These are phyloP conservation scores for Schizosaccharomyces osmophilus DNA, from an alignment of 805 yeast species.

Conservation along the genomic window DNA sequence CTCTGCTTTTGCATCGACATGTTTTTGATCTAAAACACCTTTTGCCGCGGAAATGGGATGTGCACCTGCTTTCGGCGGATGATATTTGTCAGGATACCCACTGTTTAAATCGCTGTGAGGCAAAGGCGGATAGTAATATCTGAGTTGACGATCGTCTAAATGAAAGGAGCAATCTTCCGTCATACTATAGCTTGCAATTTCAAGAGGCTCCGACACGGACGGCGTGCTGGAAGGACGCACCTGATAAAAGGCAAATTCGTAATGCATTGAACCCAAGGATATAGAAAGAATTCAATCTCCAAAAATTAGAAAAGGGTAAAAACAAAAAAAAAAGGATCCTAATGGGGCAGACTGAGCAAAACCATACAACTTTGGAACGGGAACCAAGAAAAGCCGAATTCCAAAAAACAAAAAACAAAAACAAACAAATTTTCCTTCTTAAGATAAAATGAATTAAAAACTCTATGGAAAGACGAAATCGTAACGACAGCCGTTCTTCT, in stretches of 20 bases:
- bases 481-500: too few species aligned
- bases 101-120: neutral
- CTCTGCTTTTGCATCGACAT: constrained; percentile 28
- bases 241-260: neutral
- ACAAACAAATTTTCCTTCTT: too few species aligned
- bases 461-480: too few species aligned
- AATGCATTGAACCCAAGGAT: neutral
- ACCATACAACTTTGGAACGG: too few species aligned
- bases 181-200: constrained; percentile 42
- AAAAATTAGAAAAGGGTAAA: neutral
- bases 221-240: constrained; percentile 11
- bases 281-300: neutral
- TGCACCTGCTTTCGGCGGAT: constrained; percentile 24
- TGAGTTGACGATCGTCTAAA: constrained; percentile 27
- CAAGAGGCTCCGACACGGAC: constrained; percentile 66
- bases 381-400: too few species aligned
- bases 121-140: constrained; percentile 34
- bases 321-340: neutral
- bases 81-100: constrained; percentile 32
- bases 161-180: constrained; percentile 22
- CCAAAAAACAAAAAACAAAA: too few species aligned
- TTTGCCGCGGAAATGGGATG: constrained; percentile 41
- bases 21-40: constrained; percentile 30
- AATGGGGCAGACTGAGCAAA: too few species aligned
- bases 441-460: too few species aligned